Evolutionary conservation across 768 basidiomycete genomes (phyloP).

Genomic region (Artomyces pyxidatus): DNA sequence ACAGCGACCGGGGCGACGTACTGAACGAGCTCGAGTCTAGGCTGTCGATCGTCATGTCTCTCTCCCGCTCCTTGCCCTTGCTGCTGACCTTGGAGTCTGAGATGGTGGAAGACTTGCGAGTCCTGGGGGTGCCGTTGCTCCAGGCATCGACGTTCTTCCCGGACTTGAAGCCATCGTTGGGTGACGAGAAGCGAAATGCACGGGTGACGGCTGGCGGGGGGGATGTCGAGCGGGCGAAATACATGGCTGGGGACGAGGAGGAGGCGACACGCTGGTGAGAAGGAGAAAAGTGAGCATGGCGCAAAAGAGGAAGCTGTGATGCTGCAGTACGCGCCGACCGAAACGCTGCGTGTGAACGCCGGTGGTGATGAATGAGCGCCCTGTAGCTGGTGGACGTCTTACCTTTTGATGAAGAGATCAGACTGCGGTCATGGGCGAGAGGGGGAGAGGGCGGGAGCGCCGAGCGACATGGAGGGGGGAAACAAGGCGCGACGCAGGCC

Average conservation of each 20-base stretch:
- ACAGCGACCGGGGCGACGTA: constrained; percentile 7
- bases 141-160: constrained; percentile 1
- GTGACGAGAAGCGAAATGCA: constrained; percentile 9
- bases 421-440: no score
- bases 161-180: not conserved
- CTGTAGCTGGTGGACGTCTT: no score
- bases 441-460: no score
- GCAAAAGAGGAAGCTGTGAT: not conserved
- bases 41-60: constrained; percentile 2
- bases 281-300: not conserved
- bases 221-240: not conserved
- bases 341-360: not conserved
- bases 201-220: not conserved
- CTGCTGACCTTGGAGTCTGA: not conserved
- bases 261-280: not conserved
- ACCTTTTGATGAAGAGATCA: no score
- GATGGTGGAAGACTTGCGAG: constrained; percentile 12
- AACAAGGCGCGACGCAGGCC: no score
- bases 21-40: constrained; percentile 8
- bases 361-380: no score
- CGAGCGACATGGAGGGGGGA: no score
- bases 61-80: constrained; percentile 14
- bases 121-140: not conserved
- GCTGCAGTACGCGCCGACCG: not conserved
- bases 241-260: not conserved